Conservation (phyloP, 805 yeast species). For the Candida broadrunensis region DNA sequence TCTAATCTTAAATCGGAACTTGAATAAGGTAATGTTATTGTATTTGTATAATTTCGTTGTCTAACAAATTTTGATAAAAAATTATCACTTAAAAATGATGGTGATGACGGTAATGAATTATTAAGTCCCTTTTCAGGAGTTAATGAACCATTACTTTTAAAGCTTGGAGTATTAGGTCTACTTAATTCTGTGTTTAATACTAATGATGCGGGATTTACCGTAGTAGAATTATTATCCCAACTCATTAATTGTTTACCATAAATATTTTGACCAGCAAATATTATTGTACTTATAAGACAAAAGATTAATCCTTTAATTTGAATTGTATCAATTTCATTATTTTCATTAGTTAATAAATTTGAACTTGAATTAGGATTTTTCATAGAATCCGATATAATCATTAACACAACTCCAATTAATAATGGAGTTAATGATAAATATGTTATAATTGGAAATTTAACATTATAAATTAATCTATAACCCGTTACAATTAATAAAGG, state of each 20-base stretch:
- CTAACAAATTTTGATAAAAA: slow-evolving; percentile 12
- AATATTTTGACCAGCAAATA: slow-evolving; percentile 83
- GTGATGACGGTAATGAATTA: background rate
- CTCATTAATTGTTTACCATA: slow-evolving; percentile 80
- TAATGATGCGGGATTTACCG: slow-evolving; percentile 20
- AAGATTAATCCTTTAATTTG: slow-evolving; percentile 62
- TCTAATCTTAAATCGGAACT: slow-evolving; percentile 30
- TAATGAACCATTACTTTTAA: background rate
- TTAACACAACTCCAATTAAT: slow-evolving; percentile 50
- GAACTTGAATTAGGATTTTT: slow-evolving; percentile 2
- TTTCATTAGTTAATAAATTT: slow-evolving; percentile 7
- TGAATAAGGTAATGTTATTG: slow-evolving; percentile 28
- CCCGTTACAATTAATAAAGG: slow-evolving; percentile 60
- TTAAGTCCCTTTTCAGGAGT: background rate
- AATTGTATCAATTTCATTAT: slow-evolving; percentile 14
- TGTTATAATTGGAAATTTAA: slow-evolving; percentile 47
- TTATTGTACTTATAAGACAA: slow-evolving; percentile 65
- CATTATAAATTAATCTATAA: slow-evolving; percentile 51
- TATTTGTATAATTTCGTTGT: slow-evolving; percentile 19
- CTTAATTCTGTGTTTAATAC: slow-evolving; percentile 22
- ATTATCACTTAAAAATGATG: slow-evolving; percentile 3
- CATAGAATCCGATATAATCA: slow-evolving; percentile 34
- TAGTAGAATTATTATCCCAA: slow-evolving; percentile 32
- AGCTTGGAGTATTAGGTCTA: slow-evolving; percentile 15
- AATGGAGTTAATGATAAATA: slow-evolving; percentile 52